Percentiles rank a stretch among this genome's conserved stretches.
These are phyloP conservation scores for Carex cristatella DNA, from an alignment of 176 grass and related monocot species.

Conservation along the genomic window DNA sequence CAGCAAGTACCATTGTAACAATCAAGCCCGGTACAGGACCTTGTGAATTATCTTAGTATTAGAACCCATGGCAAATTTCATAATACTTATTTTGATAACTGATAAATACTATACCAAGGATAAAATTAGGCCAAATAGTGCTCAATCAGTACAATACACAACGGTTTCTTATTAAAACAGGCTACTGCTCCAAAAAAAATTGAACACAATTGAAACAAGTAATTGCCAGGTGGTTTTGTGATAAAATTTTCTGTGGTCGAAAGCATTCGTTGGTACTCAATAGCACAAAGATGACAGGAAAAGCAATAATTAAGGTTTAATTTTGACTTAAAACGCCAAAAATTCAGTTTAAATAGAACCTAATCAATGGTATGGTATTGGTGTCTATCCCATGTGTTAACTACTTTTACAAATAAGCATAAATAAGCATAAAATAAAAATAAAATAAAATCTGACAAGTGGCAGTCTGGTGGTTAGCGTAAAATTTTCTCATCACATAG, in stretches of 20 bases:
- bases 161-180: not conserved
- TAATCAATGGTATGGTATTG: too few relatives aligned
- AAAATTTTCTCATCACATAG: conserved; percentile 16
- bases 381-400: too few relatives aligned
- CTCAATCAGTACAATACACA: not conserved
- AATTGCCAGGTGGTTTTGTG: not conserved
- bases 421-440: not conserved
- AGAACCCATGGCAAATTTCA: not conserved
- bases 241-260: not conserved
- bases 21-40: not conserved
- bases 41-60: not conserved
- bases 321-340: too few relatives aligned
- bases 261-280: not conserved
- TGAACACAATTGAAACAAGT: not conserved
- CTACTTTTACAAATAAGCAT: not conserved
- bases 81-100: not conserved
- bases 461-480: not conserved
- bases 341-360: too few relatives aligned
- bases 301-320: too few relatives aligned
- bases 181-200: not conserved
- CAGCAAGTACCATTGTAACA: not conserved
- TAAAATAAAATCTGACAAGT: not conserved
- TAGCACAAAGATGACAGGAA: too few relatives aligned
- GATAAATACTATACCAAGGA: not conserved
- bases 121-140: not conserved